These are phyloP conservation scores for Hyphodiscus sp. DNA, from an alignment of 2,329 filamentous ascomycete genomes.

Conservation along the genomic window DNA sequence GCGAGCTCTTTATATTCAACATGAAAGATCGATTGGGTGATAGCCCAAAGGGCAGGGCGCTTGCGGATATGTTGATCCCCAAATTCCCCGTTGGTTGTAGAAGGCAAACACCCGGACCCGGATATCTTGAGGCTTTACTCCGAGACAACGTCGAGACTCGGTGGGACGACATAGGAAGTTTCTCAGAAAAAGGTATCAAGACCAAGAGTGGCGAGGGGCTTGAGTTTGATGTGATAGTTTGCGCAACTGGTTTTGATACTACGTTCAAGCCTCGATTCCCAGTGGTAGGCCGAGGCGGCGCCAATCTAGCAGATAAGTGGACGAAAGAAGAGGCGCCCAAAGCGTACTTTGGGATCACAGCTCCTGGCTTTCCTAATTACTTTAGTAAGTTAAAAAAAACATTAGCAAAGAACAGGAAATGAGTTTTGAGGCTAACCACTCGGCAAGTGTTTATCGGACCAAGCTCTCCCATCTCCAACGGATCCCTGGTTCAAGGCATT, in stretches of 20 bases:
- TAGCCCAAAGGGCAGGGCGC: conserved; percentile 35
- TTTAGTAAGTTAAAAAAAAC: too few relatives aligned
- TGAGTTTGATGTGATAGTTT: background rate
- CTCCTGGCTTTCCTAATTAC: background rate
- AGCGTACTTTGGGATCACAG: background rate
- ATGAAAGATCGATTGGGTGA: conserved; percentile 37
- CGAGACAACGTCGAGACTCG: too few relatives aligned
- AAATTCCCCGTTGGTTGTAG: conserved; percentile 38
- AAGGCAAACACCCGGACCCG: conserved; percentile 35
- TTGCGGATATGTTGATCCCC: conserved; percentile 37
- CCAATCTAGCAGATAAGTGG: background rate
- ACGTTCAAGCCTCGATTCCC: conserved; percentile 1
- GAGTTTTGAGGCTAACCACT: too few relatives aligned
- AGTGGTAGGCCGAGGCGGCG: background rate
- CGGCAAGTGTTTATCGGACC: too few relatives aligned
- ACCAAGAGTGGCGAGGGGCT: too few relatives aligned
- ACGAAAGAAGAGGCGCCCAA: background rate
- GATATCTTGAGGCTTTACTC: conserved; percentile 37
- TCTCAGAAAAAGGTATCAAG: too few relatives aligned
- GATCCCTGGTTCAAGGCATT: too few relatives aligned
- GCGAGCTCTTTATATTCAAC: conserved; percentile 36
- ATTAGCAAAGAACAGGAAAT: too few relatives aligned
- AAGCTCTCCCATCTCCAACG: too few relatives aligned
- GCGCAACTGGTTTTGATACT: background rate
- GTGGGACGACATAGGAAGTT: too few relatives aligned